Base-by-base conservation (phyloP, 2,329 filamentous ascomycete species). In the Monilinia vaccinii-corymbosi region DNA sequence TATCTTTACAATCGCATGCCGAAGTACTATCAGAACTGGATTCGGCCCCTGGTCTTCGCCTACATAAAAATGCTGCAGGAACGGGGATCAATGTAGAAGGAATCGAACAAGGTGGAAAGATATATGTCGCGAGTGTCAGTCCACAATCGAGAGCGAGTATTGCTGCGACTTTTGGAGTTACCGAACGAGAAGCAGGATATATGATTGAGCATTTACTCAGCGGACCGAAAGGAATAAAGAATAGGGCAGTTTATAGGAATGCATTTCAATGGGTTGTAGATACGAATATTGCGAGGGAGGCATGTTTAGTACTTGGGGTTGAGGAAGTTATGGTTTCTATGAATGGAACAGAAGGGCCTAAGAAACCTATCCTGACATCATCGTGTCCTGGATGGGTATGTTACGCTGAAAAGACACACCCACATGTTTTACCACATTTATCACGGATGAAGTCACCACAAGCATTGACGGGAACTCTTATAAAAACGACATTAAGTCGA, bases 301-400 rank as follows among this genome's bases (percentile, higher is more conserved):
- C 88, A 14, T 89, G 88, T 68, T 80, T 97, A n/a, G 87, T 93
- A 8, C 80, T 92, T 18, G 86, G 87, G 31, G 85, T 87, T 1
- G 84, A 90, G 42, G 89, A 94, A 71, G 85, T 88, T 10, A 75
- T 84, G 74, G 48, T 73, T 72, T 56, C 68, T 72, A 59, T 68
- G 58, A 21, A 52, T 32, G 61, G 66, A 47, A 64, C 36, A 60
- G 56, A 63, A 50, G 60, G 65, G 49, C 65, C 72, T 5, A 64
- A 70, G 25, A 77, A 77, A 63, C 89, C 90, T 0, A 84, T 93
- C 34, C 80, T 99, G 47, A 91, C 92, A 10, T 92, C 92, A 4
- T 91, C 91, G 23, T 99, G 94, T 73, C 94, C 94, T 0, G 94
- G 94, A 9, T 99, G 95, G 92, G 93, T 99, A 60, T 99, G 94